Evolutionary conservation across 2,329 filamentous ascomycete genomes (phyloP), one percentile per base, ranked within the genome.

Genomic region (Calonectria leucothoes): DNA sequence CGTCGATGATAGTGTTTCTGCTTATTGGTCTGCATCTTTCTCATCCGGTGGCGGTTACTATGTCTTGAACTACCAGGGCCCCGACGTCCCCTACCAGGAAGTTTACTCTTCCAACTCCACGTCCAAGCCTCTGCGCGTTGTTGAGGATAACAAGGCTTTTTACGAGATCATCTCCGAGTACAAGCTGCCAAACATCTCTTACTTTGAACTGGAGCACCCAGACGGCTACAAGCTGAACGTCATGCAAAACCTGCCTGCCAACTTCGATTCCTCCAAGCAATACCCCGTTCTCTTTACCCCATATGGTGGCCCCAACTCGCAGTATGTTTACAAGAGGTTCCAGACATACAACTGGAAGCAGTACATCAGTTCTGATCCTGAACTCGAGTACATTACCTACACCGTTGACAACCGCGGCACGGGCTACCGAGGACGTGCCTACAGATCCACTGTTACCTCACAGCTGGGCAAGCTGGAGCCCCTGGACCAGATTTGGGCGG

Each of bases 321-420:
- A 94, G 78, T 85, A 90, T 74, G 91, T 92, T 1, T 83, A 79
- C 69, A 93, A 93, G 81, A 79, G 82, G 1, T 93, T 91, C 83
- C 85, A 87, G 69, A 70, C 87, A 0, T 85, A 91, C 31, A 86
- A 87, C 76, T 94, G 90, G 90, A 88, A 88, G 63, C 86, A 89
- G 0, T 94, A 94, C 83, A 89, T 94, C 57, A 85, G 91, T 0
- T 93, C 91, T 0, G 92, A 94, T 76, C 91, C 91, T 0, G 92
- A 94, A 74, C 88, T 94, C 0, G 87, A 93, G 79, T 94, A 91
- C 83, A 89, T 94, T 65, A 90, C 90, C n/a, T 90, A 92, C 82
- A 92, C 90, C 0, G 89, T 94, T 8, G 93, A 94, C 82, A 92
- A 92, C 81, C 91, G 93, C 3, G 93, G 93, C 49, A 94, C 92